These are phyloP conservation scores for Fusarium nygamai DNA, from an alignment of 2,329 filamentous ascomycete species.

Conservation along the genomic window DNA sequence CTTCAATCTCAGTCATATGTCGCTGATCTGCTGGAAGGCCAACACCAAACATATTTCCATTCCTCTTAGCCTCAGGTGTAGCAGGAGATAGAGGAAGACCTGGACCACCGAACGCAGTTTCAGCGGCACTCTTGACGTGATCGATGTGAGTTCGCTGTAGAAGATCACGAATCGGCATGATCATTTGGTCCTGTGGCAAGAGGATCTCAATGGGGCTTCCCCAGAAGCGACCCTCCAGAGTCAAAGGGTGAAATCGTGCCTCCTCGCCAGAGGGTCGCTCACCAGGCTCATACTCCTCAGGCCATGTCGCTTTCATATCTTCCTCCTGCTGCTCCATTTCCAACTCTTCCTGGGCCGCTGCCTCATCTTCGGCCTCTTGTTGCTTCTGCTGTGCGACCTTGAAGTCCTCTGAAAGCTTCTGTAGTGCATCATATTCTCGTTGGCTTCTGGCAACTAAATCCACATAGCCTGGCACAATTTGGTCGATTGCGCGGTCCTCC, in stretches of 20 bases:
- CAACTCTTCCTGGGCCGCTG: slow-evolving; percentile 50
- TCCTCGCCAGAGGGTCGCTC: slow-evolving; percentile 48
- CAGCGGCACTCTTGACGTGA: slow-evolving; percentile 78
- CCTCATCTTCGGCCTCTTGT: slow-evolving; percentile 41
- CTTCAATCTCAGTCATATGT: slow-evolving; percentile 79
- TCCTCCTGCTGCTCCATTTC: slow-evolving; percentile 45
- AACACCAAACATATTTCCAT: slow-evolving; percentile 70
- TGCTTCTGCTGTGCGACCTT: slow-evolving; percentile 55
- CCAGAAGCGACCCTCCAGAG: slow-evolving; percentile 76
- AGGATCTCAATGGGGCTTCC: slow-evolving; percentile 78
- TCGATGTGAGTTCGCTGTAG: slow-evolving; percentile 74
- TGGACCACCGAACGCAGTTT: slow-evolving; percentile 78
- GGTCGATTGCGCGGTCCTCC: slow-evolving; percentile 34
- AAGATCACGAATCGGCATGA: slow-evolving; percentile 74
- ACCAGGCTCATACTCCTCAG: slow-evolving; percentile 46
- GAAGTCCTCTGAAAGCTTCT: slow-evolving; percentile 67
- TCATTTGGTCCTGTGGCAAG: slow-evolving; percentile 76
- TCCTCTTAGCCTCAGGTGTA: slow-evolving; percentile 68
- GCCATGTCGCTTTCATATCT: slow-evolving; percentile 38
- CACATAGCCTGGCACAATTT: slow-evolving; percentile 53
- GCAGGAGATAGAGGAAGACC: slow-evolving; percentile 81
- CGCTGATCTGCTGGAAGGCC: slow-evolving; percentile 70
- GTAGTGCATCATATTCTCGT: slow-evolving; percentile 65
- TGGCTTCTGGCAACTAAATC: slow-evolving; percentile 61
- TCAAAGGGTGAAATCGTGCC: slow-evolving; percentile 77